A percentile compares a stretch with the other conserved stretches of the same genome.
Conservation (phyloP, 495 filamentous ascomycete species). For the Talaromyces liani region DNA sequence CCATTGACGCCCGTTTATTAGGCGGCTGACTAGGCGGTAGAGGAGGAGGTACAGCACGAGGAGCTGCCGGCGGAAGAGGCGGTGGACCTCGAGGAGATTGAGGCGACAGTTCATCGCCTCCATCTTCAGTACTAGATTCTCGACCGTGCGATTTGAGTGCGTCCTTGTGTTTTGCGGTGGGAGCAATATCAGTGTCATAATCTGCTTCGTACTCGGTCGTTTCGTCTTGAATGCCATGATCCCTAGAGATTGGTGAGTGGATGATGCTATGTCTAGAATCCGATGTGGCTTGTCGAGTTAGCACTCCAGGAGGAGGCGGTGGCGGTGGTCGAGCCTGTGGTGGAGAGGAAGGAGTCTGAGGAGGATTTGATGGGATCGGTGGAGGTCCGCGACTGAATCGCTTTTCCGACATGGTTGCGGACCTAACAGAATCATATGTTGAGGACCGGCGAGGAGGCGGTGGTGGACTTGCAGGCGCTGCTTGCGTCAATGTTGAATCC, state of each 20-base stretch:
- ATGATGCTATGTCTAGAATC: slow-evolving; percentile 38
- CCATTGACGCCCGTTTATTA: slow-evolving; percentile 13
- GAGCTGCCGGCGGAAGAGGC: slow-evolving; percentile 48
- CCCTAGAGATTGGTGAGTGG: slow-evolving; percentile 31
- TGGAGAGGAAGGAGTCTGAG: slow-evolving; percentile 39
- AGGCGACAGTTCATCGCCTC: slow-evolving; percentile 44
- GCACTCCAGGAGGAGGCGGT: slow-evolving; percentile 61
- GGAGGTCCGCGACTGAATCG: slow-evolving; percentile 46
- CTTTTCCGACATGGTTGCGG: slow-evolving; percentile 39
- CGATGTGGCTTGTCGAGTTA: slow-evolving; percentile 54
- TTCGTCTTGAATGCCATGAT: slow-evolving; percentile 68
- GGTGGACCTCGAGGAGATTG: slow-evolving; percentile 45
- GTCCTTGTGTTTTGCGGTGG: slow-evolving; percentile 83
- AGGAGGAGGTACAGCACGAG: slow-evolving; percentile 47
- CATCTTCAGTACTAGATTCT: slow-evolving; percentile 64
- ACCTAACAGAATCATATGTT: slow-evolving; percentile 39
- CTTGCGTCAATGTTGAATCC: slow-evolving; percentile 22
- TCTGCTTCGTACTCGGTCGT: slow-evolving; percentile 95
- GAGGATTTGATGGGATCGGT: slow-evolving; percentile 39
- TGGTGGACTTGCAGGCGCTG: slow-evolving; percentile 33
- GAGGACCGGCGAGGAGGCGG: slow-evolving; percentile 34
- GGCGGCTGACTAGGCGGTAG: slow-evolving; percentile 45
- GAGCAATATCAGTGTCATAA: slow-evolving; percentile 95
- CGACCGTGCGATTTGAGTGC: slow-evolving; percentile 76
- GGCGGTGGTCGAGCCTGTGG: slow-evolving; percentile 63